phyloP scores from a whole-genome alignment of 345 rosid genomes.

The Ceriops decandra region DNA sequence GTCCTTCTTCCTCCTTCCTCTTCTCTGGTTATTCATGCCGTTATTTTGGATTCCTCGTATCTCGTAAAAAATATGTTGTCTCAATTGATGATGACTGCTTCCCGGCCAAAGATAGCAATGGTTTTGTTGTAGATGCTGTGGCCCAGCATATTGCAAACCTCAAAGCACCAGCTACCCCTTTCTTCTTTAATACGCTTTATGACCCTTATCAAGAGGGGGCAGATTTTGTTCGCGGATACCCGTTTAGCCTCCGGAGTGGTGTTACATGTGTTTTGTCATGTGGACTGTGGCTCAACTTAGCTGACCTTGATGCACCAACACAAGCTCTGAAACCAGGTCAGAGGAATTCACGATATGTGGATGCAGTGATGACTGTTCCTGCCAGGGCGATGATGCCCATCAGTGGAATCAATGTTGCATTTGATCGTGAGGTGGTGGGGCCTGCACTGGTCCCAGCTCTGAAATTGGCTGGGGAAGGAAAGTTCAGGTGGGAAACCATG shows the following conservation, averaged over 20 bases:
- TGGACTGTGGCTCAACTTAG: conserved; percentile 92
- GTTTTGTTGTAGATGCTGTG: conserved; percentile 66
- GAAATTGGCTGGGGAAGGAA: conserved; percentile 78
- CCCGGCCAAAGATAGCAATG: conserved; percentile 71
- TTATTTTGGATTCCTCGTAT: conserved; percentile 80
- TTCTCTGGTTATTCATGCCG: conserved; percentile 91
- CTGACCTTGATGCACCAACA: conserved; percentile 94
- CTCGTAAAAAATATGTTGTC: conserved; percentile 75
- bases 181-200: conserved; percentile 88
- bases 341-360: conserved; percentile 71
- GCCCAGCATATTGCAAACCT: conserved; percentile 75
- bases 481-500: conserved; percentile 88
- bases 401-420: conserved; percentile 90
- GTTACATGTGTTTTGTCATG: conserved; percentile 79
- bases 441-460: conserved; percentile 79
- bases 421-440: conserved; percentile 69
- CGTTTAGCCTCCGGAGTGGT: conserved; percentile 84
- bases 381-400: conserved; percentile 54
- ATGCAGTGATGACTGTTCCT: conserved; percentile 86
- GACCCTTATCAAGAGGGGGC: conserved; percentile 81
- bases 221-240: conserved; percentile 97
- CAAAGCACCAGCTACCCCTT: conserved; percentile 81
- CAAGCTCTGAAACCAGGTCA: conserved; percentile 82
- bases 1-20: conserved; percentile 45
- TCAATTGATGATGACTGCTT: conserved; percentile 82